Conservation (phyloP, 2,329 filamentous ascomycete species). For the Trichoderma cornu-damae region DNA sequence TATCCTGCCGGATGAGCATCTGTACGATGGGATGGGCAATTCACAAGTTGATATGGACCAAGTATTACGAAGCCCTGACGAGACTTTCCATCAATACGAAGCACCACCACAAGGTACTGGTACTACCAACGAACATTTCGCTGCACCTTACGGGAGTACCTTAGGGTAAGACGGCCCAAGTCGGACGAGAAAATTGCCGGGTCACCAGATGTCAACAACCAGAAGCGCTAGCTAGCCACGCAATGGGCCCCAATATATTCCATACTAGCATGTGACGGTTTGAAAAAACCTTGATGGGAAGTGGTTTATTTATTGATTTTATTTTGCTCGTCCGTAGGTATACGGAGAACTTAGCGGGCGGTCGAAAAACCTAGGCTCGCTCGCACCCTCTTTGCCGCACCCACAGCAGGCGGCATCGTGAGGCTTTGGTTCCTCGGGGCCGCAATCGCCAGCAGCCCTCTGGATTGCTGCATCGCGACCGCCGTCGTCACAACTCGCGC, state of each 20-base stretch:
- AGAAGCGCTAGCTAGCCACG: not conserved
- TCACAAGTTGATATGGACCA: too few species aligned
- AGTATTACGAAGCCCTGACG: not conserved
- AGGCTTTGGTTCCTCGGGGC: too few species aligned
- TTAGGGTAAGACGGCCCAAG: not conserved
- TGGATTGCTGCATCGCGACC: not conserved
- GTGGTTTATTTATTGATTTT: not conserved
- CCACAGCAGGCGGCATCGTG: not conserved
- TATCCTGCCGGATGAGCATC: not conserved
- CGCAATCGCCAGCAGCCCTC: too few species aligned
- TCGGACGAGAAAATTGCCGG: conserved; percentile 6
- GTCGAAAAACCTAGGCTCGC: not conserved
- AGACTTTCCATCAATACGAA: not conserved
- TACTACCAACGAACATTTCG: too few species aligned
- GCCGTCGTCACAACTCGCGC: conserved; percentile 3
- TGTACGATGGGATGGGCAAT: not conserved
- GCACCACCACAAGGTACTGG: not conserved
- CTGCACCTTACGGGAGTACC: too few species aligned
- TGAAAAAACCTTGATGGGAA: conserved; percentile 7
- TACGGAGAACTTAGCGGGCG: too few species aligned
- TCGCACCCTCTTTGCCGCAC: too few species aligned
- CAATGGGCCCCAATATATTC: not conserved
- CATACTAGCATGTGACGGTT: conserved; percentile 5
- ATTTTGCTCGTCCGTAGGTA: not conserved
- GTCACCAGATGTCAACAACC: conserved; percentile 1